A percentile compares a stretch with the other conserved stretches of the same genome.
phyloP scores from a whole-genome alignment of 2,329 filamentous ascomycete species.

The Eurotiales sp. region DNA sequence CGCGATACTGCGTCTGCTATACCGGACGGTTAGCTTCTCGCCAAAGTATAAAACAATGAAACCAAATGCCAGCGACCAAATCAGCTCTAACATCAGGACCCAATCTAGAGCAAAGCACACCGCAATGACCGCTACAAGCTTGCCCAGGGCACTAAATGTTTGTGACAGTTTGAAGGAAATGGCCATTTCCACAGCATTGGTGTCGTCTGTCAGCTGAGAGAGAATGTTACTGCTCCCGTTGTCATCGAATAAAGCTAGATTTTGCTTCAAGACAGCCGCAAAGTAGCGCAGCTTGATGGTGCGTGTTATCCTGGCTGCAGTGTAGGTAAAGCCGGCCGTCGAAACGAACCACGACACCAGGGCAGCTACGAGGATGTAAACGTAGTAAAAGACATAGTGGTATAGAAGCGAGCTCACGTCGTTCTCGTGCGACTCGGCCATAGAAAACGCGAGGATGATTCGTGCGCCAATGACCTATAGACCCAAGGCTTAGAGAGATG shows the following conservation, averaged over 20 bases:
- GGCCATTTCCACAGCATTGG: conserved; percentile 43
- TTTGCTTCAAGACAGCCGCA: conserved; percentile 52
- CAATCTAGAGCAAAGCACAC: conserved; percentile 47
- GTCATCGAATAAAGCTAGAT: conserved; percentile 46
- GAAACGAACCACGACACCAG: conserved; percentile 58
- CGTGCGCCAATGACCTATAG: background rate
- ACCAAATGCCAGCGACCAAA: conserved; percentile 5
- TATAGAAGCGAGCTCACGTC: background rate
- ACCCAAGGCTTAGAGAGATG: background rate
- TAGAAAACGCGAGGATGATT: background rate
- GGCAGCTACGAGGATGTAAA: conserved; percentile 56
- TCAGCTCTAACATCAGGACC: conserved; percentile 29
- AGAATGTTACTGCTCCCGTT: conserved; percentile 14
- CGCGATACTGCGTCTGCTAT: conserved; percentile 54
- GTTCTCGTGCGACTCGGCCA: background rate
- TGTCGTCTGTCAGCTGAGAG: conserved; percentile 47
- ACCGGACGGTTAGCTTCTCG: conserved; percentile 4
- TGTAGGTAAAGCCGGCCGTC: conserved; percentile 55
- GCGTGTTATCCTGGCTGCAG: conserved; percentile 55
- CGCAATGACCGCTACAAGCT: conserved; percentile 46
- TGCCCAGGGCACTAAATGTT: conserved; percentile 13
- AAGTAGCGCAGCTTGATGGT: conserved; percentile 56
- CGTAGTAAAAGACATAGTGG: conserved; percentile 27
- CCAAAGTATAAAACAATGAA: conserved; percentile 2
- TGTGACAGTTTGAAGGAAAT: conserved; percentile 19